These are phyloP conservation scores for Kwoniella heveanensis DNA, from an alignment of 768 basidiomycete species.

Conservation along the genomic window DNA sequence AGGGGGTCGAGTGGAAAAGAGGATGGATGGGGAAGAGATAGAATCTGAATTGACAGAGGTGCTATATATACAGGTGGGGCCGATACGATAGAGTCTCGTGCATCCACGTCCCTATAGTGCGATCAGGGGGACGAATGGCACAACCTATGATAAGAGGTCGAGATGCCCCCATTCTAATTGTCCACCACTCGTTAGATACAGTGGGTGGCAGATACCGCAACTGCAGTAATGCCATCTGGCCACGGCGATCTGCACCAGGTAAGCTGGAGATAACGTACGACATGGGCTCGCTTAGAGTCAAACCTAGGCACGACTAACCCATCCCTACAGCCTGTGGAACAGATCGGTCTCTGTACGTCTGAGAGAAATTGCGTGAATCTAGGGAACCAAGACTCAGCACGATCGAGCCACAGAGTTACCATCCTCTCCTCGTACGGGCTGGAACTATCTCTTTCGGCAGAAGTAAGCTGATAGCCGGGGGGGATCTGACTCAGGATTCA, in stretches of 20 bases:
- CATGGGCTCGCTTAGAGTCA: not conserved
- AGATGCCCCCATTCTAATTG: not conserved
- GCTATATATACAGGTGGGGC: not conserved
- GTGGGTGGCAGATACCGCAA: not conserved
- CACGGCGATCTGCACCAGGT: not conserved
- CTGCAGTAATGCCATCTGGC: not conserved
- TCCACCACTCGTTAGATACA: not conserved
- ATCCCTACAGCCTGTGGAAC: not conserved
- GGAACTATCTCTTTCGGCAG: not conserved
- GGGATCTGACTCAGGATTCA: not conserved
- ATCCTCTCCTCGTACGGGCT: not conserved
- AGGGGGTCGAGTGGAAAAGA: not conserved
- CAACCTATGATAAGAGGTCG: not conserved
- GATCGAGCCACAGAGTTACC: not conserved
- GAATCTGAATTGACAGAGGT: not conserved
- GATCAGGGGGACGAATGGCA: not conserved
- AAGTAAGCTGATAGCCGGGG: not conserved
- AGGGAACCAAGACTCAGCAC: not conserved
- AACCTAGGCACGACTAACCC: not conserved
- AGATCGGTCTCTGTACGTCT: not conserved
- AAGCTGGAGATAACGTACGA: conserved; percentile 1
- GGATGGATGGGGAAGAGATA: conserved; percentile 1
- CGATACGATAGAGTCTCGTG: not conserved
- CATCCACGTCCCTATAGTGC: not conserved
- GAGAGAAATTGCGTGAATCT: not conserved